phyloP scores from a whole-genome alignment of 106 monocot genomes.

The Agapanthus africanus region DNA sequence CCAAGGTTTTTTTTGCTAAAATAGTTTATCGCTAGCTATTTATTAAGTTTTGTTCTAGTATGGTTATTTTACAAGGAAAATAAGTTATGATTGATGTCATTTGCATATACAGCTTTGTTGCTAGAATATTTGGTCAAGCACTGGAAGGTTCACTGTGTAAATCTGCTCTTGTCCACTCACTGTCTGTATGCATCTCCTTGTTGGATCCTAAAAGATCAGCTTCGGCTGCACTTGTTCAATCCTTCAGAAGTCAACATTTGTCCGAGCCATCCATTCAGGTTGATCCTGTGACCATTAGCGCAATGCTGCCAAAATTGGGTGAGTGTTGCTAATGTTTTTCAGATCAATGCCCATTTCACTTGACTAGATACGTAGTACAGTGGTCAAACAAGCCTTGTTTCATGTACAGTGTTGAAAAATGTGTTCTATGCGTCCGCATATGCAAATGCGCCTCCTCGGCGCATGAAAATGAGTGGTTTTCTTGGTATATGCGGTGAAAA shows the following conservation, averaged over 20 bases:
- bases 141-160: slow-evolving; percentile 35
- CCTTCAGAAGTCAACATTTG: slow-evolving; percentile 41
- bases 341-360: too few relatives aligned
- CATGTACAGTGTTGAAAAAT: too few relatives aligned
- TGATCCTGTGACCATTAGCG: slow-evolving; percentile 40
- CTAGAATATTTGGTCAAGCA: slow-evolving; percentile 39
- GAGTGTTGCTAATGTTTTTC: too few relatives aligned
- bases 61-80: background rate
- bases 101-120: slow-evolving; percentile 42
- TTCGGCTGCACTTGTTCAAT: slow-evolving; percentile 26
- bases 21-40: background rate
- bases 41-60: background rate
- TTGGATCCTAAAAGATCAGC: slow-evolving; percentile 56
- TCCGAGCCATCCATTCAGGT: slow-evolving; percentile 35
- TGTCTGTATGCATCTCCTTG: slow-evolving; percentile 54
- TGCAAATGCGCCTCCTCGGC: too few relatives aligned
- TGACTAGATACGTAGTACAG: too few relatives aligned
- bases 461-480: too few relatives aligned
- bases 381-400: too few relatives aligned
- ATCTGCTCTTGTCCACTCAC: slow-evolving; percentile 49
- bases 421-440: too few relatives aligned
- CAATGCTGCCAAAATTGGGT: slow-evolving; percentile 52
- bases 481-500: too few relatives aligned
- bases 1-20: slow-evolving; percentile 23
- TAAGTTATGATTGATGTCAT: background rate